phyloP scores from a whole-genome alignment of 257 asterid species.

The Capsicum pubescens region DNA sequence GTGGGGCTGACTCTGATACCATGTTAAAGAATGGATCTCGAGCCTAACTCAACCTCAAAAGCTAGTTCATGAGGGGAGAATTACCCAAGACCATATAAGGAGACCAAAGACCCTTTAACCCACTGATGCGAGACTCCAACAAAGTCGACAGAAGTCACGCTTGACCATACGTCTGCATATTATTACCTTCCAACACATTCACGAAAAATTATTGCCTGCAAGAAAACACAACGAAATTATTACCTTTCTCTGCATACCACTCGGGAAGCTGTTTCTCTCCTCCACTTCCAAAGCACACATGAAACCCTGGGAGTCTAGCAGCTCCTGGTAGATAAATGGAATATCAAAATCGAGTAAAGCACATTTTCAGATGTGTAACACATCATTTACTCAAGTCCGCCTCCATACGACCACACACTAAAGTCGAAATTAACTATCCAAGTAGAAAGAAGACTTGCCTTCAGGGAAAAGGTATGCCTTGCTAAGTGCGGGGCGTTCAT shows the following conservation, averaged over 20 bases:
- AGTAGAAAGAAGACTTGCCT: constrained; percentile 57
- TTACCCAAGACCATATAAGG: too few relatives aligned
- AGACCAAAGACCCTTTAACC: too few relatives aligned
- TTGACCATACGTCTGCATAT: not conserved
- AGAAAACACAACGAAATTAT: not conserved
- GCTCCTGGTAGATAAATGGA: constrained; percentile 59
- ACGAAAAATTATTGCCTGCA: not conserved
- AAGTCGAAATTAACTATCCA: not conserved
- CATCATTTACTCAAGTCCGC: not conserved
- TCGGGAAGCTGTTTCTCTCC: constrained; percentile 96
- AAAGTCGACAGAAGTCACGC: not conserved
- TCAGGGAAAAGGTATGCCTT: constrained; percentile 93
- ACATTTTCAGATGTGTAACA: not conserved
- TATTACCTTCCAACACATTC: too few relatives aligned
- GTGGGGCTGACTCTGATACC: too few relatives aligned
- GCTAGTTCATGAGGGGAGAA: too few relatives aligned
- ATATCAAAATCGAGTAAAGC: not conserved
- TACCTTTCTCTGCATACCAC: constrained; percentile 96
- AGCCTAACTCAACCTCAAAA: too few relatives aligned
- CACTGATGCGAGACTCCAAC: too few relatives aligned
- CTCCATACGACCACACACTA: too few relatives aligned
- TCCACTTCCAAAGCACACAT: constrained; percentile 95
- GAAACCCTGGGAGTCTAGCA: constrained; percentile 97
- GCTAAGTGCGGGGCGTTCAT: constrained; percentile 98
- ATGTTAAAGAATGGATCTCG: too few relatives aligned